Evolutionary conservation across 208 protist species (phyloP).

Genomic region (Herpetomonas tarakana): DNA sequence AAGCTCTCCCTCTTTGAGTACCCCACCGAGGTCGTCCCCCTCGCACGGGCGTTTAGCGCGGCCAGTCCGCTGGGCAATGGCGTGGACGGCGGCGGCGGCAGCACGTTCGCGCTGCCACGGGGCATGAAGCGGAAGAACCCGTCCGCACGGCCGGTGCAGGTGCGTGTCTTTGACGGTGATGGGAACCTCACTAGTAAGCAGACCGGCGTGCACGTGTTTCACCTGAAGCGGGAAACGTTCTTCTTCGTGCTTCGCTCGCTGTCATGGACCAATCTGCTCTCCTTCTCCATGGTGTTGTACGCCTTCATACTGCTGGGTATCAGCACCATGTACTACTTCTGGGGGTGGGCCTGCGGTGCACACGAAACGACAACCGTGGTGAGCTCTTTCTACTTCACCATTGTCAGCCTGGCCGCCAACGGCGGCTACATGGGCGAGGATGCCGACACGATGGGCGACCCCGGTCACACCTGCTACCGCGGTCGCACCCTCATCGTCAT

Average conservation of each 20-base stretch:
- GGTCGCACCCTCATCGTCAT: constrained; percentile 75
- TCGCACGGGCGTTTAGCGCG: neutral
- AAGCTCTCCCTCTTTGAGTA: constrained; percentile 29
- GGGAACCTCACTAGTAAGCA: constrained; percentile 53
- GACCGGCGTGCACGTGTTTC: constrained; percentile 61
- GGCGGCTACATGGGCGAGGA: constrained; percentile 84
- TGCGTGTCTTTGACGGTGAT: constrained; percentile 73
- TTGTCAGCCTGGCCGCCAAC: constrained; percentile 82
- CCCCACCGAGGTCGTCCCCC: neutral
- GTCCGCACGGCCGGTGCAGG: constrained; percentile 8
- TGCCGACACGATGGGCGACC: constrained; percentile 49
- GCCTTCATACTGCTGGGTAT: constrained; percentile 54
- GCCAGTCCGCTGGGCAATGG: neutral
- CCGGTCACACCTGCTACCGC: constrained; percentile 57
- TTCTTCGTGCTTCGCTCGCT: constrained; percentile 70
- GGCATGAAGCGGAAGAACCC: neutral
- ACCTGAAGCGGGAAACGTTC: constrained; percentile 56
- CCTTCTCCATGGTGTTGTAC: constrained; percentile 64
- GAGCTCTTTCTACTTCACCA: constrained; percentile 69
- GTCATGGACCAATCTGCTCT: constrained; percentile 50
- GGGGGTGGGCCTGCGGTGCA: constrained; percentile 57
- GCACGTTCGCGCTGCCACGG: neutral
- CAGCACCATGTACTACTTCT: constrained; percentile 46
- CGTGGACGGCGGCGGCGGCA: neutral
- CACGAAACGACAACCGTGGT: constrained; percentile 26